phyloP scores from a whole-genome alignment of 2,329 filamentous ascomycete genomes.

The Decorospora gaudefroyi region DNA sequence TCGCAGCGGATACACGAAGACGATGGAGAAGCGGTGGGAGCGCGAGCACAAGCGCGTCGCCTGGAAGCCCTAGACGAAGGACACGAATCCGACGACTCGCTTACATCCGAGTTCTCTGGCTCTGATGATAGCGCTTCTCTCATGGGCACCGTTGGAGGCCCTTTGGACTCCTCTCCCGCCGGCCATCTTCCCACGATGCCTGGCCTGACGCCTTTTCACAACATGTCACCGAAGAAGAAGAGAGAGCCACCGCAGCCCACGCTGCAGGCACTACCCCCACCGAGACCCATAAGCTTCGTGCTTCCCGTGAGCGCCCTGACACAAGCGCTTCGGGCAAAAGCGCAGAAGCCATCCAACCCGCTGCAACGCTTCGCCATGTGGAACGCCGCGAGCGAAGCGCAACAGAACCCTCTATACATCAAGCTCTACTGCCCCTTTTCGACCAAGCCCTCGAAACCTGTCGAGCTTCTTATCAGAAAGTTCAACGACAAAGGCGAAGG shows the following conservation, averaged over 20 bases:
- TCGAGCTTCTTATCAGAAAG: conserved; percentile 72
- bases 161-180: conserved; percentile 59
- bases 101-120: conserved; percentile 49
- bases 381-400: conserved; percentile 75
- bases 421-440: conserved; percentile 79
- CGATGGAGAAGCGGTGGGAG: conserved; percentile 39
- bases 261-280: conserved; percentile 70
- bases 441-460: conserved; percentile 64
- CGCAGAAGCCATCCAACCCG: conserved; percentile 69
- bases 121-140: conserved; percentile 69
- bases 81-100: conserved; percentile 47
- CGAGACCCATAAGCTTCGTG: conserved; percentile 70
- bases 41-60: conserved; percentile 35
- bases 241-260: conserved; percentile 55
- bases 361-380: conserved; percentile 77
- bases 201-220: conserved; percentile 49
- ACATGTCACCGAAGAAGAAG: conserved; percentile 65
- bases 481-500: conserved; percentile 70
- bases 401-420: conserved; percentile 68
- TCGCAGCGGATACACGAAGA: conserved; percentile 60
- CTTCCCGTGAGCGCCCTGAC: conserved; percentile 73
- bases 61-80: conserved; percentile 50
- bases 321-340: conserved; percentile 72
- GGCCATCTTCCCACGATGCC: conserved; percentile 52
- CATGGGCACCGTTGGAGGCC: conserved; percentile 66